Evolutionary conservation across 169 alveolate species (phyloP).

Genomic region (Plasmodium chabaudi): DNA sequence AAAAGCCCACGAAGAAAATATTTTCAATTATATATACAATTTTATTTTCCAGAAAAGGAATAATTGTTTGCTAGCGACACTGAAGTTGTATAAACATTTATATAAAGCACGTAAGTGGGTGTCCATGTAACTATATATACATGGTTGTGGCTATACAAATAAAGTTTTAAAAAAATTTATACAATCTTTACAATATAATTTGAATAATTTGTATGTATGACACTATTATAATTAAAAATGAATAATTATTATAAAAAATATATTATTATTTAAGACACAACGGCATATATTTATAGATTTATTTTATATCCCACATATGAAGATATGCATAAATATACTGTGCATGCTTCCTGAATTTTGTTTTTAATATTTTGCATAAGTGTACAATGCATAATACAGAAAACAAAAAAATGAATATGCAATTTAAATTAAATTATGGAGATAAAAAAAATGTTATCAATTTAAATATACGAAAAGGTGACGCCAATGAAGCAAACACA

Average conservation of each 20-base stretch:
- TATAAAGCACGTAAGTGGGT: not conserved
- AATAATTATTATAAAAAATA: not conserved
- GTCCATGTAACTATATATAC: constrained; percentile 13
- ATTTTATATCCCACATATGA: no score
- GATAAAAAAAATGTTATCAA: constrained; percentile 48
- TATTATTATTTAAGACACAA: not conserved
- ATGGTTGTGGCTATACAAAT: not conserved
- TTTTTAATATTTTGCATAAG: constrained; percentile 24
- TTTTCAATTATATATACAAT: not conserved
- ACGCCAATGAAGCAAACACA: constrained; percentile 5
- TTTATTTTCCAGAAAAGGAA: constrained; percentile 9
- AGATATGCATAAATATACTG: not conserved
- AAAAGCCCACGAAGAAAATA: no score
- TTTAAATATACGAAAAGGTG: constrained; percentile 19
- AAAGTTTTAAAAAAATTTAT: no score
- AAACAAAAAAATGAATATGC: constrained; percentile 66
- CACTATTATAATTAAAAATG: constrained; percentile 11
- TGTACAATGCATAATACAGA: constrained; percentile 64
- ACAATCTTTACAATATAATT: no score
- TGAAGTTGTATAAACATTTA: no score
- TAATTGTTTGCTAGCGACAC: not conserved
- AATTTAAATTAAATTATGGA: constrained; percentile 37
- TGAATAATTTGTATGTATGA: no score
- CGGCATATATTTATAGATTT: not conserved
- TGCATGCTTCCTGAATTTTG: not conserved